Evolutionary conservation across 2,329 filamentous ascomycete genomes (phyloP).

Genomic region (Talaromyces sp.): DNA sequence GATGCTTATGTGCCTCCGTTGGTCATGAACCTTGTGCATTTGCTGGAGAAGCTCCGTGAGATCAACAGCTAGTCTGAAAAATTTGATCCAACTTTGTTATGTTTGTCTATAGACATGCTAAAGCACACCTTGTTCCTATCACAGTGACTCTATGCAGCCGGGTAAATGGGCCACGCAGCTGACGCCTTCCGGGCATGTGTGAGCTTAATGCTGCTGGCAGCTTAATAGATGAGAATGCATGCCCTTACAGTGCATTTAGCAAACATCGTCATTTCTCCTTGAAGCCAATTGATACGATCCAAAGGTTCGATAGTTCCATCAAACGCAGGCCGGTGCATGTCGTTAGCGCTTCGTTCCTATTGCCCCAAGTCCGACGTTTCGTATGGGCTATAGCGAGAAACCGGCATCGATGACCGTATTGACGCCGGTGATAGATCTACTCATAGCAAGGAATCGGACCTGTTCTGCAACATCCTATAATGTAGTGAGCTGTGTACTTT

Average conservation of each 20-base stretch:
- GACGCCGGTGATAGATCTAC: neutral
- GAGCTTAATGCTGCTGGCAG: neutral
- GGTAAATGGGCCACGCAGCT: neutral
- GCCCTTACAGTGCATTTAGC: neutral
- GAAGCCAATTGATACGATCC: neutral
- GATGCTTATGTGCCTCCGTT: neutral
- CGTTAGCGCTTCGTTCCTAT: neutral
- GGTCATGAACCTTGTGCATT: slow-evolving; percentile 6
- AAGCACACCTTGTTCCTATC: neutral
- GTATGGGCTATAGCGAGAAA: neutral
- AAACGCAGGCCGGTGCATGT: neutral
- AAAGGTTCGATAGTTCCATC: neutral
- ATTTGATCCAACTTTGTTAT: neutral
- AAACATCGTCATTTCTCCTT: neutral
- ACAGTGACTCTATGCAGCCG: neutral
- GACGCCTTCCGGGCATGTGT: neutral
- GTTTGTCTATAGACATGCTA: neutral
- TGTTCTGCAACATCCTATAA: slow-evolving; percentile 1
- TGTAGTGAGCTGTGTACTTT: neutral
- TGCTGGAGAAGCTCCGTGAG: neutral
- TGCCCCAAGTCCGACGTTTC: neutral
- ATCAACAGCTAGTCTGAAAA: neutral
- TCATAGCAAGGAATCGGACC: neutral
- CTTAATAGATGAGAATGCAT: neutral
- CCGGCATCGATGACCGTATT: neutral